Evolutionary conservation across 1,139 yeast genomes (phyloP).

Genomic region (Kazachstania sp.): DNA sequence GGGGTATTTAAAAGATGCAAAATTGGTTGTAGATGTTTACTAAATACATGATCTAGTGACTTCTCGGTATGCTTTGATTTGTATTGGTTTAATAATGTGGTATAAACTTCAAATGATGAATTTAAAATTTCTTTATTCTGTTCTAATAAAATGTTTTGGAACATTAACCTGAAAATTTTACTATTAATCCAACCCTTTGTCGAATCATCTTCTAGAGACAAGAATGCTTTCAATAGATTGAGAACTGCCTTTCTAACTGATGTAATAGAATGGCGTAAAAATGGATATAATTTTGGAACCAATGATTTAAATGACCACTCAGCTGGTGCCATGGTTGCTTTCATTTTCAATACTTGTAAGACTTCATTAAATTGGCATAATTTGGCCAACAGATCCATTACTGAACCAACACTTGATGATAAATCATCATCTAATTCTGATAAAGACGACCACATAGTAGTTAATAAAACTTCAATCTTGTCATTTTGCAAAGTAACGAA

Average conservation of each 20-base stretch:
- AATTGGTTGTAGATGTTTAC: slow-evolving; percentile 51
- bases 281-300: slow-evolving; percentile 90
- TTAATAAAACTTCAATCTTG: slow-evolving; percentile 55
- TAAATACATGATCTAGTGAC: slow-evolving; percentile 42
- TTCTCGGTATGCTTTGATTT: slow-evolving; percentile 31
- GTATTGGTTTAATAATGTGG: slow-evolving; percentile 45
- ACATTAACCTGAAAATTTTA: slow-evolving; percentile 60
- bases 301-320: slow-evolving; percentile 57
- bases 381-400: slow-evolving; percentile 87
- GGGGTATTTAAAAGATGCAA: slow-evolving; percentile 80
- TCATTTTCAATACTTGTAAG: slow-evolving; percentile 55
- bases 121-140: slow-evolving; percentile 68
- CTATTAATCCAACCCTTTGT: slow-evolving; percentile 76
- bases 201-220: slow-evolving; percentile 55
- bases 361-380: slow-evolving; percentile 78
- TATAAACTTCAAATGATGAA: slow-evolving; percentile 58
- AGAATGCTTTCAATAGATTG: slow-evolving; percentile 69
- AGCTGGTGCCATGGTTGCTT: slow-evolving; percentile 39
- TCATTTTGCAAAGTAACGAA: slow-evolving; percentile 60
- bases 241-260: slow-evolving; percentile 87
- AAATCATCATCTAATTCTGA: slow-evolving; percentile 82
- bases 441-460: slow-evolving; percentile 82
- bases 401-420: slow-evolving; percentile 91
- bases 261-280: slow-evolving; percentile 85
- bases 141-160: slow-evolving; percentile 83